Percentiles rank a stretch among this genome's conserved stretches.
These are phyloP conservation scores for Mortierella polycephala DNA, from an alignment of 371 early-diverging fungal species.

Conservation along the genomic window DNA sequence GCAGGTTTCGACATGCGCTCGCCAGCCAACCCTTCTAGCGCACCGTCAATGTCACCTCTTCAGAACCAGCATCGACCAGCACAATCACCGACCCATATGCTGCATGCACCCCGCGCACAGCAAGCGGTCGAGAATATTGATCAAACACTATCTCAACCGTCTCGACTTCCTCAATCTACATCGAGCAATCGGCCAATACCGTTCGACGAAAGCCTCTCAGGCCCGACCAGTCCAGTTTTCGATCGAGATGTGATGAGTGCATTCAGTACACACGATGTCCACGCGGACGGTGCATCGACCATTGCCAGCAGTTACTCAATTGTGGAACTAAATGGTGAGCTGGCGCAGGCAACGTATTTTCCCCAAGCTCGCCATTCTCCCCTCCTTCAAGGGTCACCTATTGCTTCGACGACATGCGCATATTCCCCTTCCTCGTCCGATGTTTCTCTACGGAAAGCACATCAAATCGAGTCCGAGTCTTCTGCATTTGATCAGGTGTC, in stretches of 20 bases:
- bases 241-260: not conserved
- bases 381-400: conserved; percentile 7
- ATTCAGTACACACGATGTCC: not conserved
- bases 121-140: not conserved
- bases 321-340: conserved; percentile 30
- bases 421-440: not conserved
- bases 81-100: too few species aligned
- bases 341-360: conserved; percentile 26
- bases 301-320: conserved; percentile 36
- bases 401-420: not conserved
- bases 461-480: conserved; percentile 16
- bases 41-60: too few species aligned
- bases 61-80: too few species aligned
- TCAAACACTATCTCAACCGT: not conserved
- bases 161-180: not conserved
- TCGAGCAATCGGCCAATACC: conserved; percentile 8
- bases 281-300: not conserved
- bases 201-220: conserved; percentile 10
- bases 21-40: too few species aligned
- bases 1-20: too few species aligned
- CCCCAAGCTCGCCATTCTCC: conserved; percentile 27
- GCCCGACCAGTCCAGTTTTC: conserved; percentile 17
- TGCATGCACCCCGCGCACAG: not conserved
- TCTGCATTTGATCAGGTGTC: conserved; percentile 40
- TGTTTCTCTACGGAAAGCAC: not conserved